phyloP scores from a whole-genome alignment of 2,329 filamentous ascomycete species.

The Botrytis elliptica region DNA sequence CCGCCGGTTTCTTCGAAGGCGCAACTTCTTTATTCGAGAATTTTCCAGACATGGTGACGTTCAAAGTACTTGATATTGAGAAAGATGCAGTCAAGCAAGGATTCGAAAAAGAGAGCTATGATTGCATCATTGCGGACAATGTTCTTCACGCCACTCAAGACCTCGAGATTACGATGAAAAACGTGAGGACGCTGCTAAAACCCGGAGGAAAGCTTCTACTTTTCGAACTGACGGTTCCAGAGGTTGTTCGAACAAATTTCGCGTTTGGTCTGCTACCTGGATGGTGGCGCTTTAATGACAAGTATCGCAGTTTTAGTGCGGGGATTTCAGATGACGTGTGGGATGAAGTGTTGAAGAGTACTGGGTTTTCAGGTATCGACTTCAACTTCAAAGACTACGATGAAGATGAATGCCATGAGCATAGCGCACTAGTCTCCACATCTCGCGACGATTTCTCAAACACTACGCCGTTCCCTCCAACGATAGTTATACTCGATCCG shows the following conservation, averaged over 20 bases:
- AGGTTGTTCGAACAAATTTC: constrained; percentile 14
- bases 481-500: not conserved
- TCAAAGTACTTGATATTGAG: constrained; percentile 3
- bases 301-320: constrained; percentile 31
- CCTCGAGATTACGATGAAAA: not conserved
- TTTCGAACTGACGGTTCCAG: not conserved
- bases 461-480: not conserved
- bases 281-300: constrained; percentile 41
- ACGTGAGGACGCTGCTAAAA: not conserved
- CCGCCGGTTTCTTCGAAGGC: not conserved
- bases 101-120: not conserved
- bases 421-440: not conserved
- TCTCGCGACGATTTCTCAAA: not conserved
- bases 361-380: constrained; percentile 27
- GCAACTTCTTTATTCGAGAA: not conserved
- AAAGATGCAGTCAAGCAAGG: not conserved
- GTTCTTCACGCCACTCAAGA: constrained; percentile 15
- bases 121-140: not conserved
- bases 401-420: not conserved
- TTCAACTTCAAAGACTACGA: constrained; percentile 21
- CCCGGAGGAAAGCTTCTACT: constrained; percentile 5
- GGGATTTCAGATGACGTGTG: constrained; percentile 24
- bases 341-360: constrained; percentile 23
- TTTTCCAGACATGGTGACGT: not conserved
- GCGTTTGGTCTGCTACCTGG: constrained; percentile 41